A percentile compares a stretch with the other conserved stretches of the same genome.
Conservation (phyloP, 495 filamentous ascomycete species). For the Podospora pseudocomata region DNA sequence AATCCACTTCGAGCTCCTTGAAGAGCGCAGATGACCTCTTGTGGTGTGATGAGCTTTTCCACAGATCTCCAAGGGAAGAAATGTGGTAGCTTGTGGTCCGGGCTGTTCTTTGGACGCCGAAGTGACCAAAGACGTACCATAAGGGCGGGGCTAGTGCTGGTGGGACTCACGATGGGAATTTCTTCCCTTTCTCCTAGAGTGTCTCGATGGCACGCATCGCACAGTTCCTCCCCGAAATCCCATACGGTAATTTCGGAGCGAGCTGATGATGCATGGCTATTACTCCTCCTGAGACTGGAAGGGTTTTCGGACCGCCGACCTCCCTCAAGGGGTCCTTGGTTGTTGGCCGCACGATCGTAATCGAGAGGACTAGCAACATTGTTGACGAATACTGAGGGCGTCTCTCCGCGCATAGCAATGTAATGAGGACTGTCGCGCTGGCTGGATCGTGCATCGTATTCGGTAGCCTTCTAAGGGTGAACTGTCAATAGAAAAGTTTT, state of each 20-base stretch:
- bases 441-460: too few species aligned
- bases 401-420: too few species aligned
- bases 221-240: neutral
- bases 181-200: neutral
- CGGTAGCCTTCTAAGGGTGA: too few species aligned
- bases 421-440: too few species aligned
- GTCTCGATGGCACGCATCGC: neutral
- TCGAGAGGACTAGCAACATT: too few species aligned
- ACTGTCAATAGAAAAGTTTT: too few species aligned
- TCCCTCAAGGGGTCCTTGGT: too few species aligned
- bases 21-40: neutral
- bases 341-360: too few species aligned
- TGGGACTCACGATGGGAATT: neutral
- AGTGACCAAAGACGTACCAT: neutral
- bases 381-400: too few species aligned
- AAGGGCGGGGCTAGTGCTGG: neutral
- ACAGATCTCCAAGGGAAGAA: constrained; percentile 4
- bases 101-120: neutral
- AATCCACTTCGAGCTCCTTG: neutral
- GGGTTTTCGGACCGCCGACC: too few species aligned
- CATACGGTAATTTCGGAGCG: neutral
- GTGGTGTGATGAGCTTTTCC: neutral
- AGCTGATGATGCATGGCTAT: too few species aligned
- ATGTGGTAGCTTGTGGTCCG: neutral
- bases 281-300: too few species aligned